A percentile compares a stretch with the other conserved stretches of the same genome.
Conservation (phyloP, 2,329 filamentous ascomycete species). For the Ophiocordyceps camponoti-saundersi region DNA sequence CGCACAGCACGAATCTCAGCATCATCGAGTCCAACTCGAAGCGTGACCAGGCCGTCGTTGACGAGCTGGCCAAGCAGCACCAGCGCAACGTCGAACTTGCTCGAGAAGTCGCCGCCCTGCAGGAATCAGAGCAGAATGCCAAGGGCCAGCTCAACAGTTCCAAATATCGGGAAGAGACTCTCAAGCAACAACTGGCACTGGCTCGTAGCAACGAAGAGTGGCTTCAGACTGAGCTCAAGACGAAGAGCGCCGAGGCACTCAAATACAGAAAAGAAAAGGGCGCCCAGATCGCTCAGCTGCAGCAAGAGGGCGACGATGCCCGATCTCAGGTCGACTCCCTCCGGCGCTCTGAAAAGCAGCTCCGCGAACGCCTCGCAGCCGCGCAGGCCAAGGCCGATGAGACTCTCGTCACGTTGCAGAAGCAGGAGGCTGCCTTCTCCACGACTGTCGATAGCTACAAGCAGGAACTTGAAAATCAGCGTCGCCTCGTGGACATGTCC, state of each 20-base stretch:
- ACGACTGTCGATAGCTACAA: conserved; percentile 74
- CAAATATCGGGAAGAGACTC: conserved; percentile 77
- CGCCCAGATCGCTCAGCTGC: conserved; percentile 70
- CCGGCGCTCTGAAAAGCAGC: conserved; percentile 60
- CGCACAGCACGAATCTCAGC: conserved; percentile 78
- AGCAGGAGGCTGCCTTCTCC: conserved; percentile 68
- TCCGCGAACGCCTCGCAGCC: conserved; percentile 68
- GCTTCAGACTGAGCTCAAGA: conserved; percentile 82
- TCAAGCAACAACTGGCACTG: conserved; percentile 81
- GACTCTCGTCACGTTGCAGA: conserved; percentile 62
- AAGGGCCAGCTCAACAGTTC: conserved; percentile 65
- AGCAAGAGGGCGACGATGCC: conserved; percentile 76
- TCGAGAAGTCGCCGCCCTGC: conserved; percentile 64
- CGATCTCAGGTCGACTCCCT: conserved; percentile 60
- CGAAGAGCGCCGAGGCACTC: conserved; percentile 69
- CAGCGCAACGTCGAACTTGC: conserved; percentile 72
- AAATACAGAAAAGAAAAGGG: conserved; percentile 93
- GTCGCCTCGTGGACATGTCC: conserved; percentile 67
- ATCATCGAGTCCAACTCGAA: conserved; percentile 81
- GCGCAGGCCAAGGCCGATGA: conserved; percentile 79
- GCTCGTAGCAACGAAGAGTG: conserved; percentile 84
- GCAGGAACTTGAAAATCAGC: conserved; percentile 68
- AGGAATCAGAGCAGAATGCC: conserved; percentile 69
- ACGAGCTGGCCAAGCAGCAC: conserved; percentile 77
- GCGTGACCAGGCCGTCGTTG: conserved; percentile 69